Conservation (phyloP, 805 yeast genomes). For the Candida ulmi region DNA sequence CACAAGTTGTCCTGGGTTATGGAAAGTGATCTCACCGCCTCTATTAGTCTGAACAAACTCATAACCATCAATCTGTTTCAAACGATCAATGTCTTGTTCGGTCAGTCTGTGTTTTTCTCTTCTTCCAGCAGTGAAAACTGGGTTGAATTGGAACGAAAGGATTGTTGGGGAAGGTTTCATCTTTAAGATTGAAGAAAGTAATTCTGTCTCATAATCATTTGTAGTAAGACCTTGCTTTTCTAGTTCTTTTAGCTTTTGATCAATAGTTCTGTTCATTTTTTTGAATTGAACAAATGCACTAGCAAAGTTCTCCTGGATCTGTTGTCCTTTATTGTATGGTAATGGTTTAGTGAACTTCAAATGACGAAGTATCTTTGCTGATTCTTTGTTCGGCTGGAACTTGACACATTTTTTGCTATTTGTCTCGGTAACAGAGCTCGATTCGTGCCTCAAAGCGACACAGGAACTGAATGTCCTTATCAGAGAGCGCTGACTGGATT, state of each 20-base stretch:
- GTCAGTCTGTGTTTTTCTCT: constrained; percentile 56
- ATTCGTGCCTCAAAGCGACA: neutral
- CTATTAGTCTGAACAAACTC: constrained; percentile 72
- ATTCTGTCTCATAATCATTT: constrained; percentile 40
- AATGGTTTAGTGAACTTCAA: constrained; percentile 34
- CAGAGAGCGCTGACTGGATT: neutral
- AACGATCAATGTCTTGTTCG: constrained; percentile 17
- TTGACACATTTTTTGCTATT: constrained; percentile 15
- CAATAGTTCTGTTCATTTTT: constrained; percentile 43
- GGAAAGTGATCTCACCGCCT: constrained; percentile 96
- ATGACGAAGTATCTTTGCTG: constrained; percentile 36
- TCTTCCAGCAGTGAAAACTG: constrained; percentile 90
- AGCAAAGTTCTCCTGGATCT: constrained; percentile 52
- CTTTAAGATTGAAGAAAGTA: constrained; percentile 36
- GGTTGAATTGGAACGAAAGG: constrained; percentile 78
- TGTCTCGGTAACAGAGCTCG: no score
- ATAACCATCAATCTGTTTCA: constrained; percentile 36
- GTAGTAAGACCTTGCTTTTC: constrained; percentile 34
- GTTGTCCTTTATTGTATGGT: constrained; percentile 44
- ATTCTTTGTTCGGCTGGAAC: constrained; percentile 27
- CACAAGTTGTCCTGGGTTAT: constrained; percentile 93
- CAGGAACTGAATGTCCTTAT: neutral
- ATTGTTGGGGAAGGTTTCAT: constrained; percentile 61
- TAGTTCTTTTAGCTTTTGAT: constrained; percentile 32
- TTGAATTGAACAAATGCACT: constrained; percentile 54